Conservation (phyloP, 2,329 filamentous ascomycete genomes). For the Chaetomiaceae sp. region DNA sequence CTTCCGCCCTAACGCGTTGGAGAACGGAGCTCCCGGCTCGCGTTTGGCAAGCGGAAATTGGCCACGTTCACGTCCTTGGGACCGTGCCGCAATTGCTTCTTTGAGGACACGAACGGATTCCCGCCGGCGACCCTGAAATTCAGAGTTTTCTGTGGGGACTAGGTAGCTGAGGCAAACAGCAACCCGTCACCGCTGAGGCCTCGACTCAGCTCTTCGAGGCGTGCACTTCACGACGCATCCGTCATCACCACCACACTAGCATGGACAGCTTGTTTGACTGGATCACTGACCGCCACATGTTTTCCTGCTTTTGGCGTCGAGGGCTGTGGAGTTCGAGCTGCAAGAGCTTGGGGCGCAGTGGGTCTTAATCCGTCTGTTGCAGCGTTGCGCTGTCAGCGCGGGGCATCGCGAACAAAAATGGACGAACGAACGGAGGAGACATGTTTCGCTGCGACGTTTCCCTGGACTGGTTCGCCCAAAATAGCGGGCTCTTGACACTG, state of each 20-base stretch:
- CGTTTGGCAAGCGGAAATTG: constrained; percentile 16
- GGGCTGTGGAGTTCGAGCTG: constrained; percentile 18
- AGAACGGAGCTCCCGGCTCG: constrained; percentile 15
- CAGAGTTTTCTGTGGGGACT: background rate
- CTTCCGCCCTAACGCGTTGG: constrained; percentile 14
- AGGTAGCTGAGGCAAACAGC: constrained; percentile 6
- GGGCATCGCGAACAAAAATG: constrained; percentile 13
- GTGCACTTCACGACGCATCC: too few species aligned
- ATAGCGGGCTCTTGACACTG: constrained; percentile 15
- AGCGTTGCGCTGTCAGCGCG: constrained; percentile 26
- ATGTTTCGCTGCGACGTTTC: too few species aligned
- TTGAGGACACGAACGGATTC: background rate
- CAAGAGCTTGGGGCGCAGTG: constrained; percentile 15
- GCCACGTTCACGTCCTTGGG: constrained; percentile 15
- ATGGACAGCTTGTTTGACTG: background rate
- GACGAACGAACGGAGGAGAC: background rate
- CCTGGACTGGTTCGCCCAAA: constrained; percentile 13
- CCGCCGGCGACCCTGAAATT: constrained; percentile 14
- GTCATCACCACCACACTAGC: too few species aligned
- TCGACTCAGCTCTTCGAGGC: background rate
- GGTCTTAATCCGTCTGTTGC: constrained; percentile 14
- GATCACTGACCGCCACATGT: constrained; percentile 18
- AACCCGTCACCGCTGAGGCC: background rate
- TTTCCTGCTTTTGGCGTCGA: constrained; percentile 8
- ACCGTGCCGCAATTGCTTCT: constrained; percentile 5